Conservation (phyloP, 2,329 filamentous ascomycete species). For the Cladosporium phlei region DNA sequence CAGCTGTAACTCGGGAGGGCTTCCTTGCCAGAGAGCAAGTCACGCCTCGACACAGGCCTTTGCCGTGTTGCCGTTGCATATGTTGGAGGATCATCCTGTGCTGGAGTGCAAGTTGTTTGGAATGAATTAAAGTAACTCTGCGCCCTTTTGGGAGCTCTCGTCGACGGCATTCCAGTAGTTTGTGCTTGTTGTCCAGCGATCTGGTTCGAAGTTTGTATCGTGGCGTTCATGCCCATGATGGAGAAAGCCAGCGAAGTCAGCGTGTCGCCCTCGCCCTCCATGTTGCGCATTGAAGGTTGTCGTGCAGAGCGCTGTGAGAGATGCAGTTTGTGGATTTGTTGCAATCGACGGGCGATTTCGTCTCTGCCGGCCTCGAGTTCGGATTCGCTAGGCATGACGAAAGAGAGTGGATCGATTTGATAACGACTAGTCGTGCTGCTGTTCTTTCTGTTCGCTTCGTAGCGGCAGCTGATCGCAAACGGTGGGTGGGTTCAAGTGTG, state of each 20-base stretch:
- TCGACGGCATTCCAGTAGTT: constrained; percentile 1
- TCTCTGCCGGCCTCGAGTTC: constrained; percentile 11
- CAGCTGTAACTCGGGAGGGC: constrained; percentile 31
- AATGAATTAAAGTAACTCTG: constrained; percentile 34
- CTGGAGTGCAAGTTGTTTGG: constrained; percentile 28
- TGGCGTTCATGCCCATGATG: not conserved
- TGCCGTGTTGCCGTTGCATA: constrained; percentile 25
- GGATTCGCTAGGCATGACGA: not conserved
- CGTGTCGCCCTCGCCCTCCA: constrained; percentile 3
- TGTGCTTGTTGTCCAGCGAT: not conserved
- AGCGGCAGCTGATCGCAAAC: constrained; percentile 4
- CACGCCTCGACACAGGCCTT: constrained; percentile 15
- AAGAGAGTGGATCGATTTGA: not conserved
- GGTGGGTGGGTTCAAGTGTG: constrained; percentile 2
- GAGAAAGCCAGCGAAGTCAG: constrained; percentile 7
- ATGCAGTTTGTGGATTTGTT: constrained; percentile 10
- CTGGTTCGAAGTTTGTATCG: not conserved
- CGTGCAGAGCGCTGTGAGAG: not conserved
- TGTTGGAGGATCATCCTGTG: constrained; percentile 29
- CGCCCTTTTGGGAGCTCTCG: constrained; percentile 20
- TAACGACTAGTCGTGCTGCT: not conserved
- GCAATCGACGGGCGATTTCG: constrained; percentile 7
- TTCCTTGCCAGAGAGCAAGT: constrained; percentile 21
- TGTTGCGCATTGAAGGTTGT: not conserved
- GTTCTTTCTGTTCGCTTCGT: not conserved